phyloP scores from a whole-genome alignment of 2,329 filamentous ascomycete genomes.

The Calonectria hawksworthii region DNA sequence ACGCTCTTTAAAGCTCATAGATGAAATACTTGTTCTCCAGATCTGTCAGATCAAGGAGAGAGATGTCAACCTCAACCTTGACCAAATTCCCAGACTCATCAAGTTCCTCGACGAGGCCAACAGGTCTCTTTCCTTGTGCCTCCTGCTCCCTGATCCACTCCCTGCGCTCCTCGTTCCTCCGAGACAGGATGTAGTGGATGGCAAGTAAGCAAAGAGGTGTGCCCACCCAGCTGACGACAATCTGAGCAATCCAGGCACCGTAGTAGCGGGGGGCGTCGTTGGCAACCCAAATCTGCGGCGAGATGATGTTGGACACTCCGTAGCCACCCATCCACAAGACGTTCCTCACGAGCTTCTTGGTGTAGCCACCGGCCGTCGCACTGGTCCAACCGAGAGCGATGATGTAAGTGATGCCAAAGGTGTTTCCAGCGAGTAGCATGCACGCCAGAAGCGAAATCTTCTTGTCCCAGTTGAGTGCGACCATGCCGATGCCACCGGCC shows the following conservation, averaged over 20 bases:
- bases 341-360: slow-evolving; percentile 58
- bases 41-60: slow-evolving; percentile 38
- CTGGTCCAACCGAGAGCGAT: slow-evolving; percentile 31
- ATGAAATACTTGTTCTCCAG: slow-evolving; percentile 39
- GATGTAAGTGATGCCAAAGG: slow-evolving; percentile 36
- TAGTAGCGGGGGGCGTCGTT: slow-evolving; percentile 34
- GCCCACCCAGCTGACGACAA: slow-evolving; percentile 37
- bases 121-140: slow-evolving; percentile 25
- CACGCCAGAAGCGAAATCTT: slow-evolving; percentile 47
- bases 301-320: slow-evolving; percentile 53
- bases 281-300: slow-evolving; percentile 49
- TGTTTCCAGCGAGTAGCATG: slow-evolving; percentile 31
- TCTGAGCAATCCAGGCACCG: slow-evolving; percentile 37
- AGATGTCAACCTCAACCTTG: slow-evolving; percentile 37
- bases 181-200: slow-evolving; percentile 16
- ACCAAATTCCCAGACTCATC: slow-evolving; percentile 28
- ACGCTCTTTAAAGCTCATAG: slow-evolving; percentile 24
- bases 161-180: slow-evolving; percentile 22
- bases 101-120: slow-evolving; percentile 21
- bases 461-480: slow-evolving; percentile 37
- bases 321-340: slow-evolving; percentile 55
- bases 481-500: slow-evolving; percentile 38
- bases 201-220: slow-evolving; percentile 27
- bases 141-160: slow-evolving; percentile 30
- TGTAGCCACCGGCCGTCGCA: slow-evolving; percentile 48